Percentiles rank a stretch among this genome's conserved stretches.
These are phyloP conservation scores for Kokia cookei DNA, from an alignment of 441 rosid species.

Conservation along the genomic window DNA sequence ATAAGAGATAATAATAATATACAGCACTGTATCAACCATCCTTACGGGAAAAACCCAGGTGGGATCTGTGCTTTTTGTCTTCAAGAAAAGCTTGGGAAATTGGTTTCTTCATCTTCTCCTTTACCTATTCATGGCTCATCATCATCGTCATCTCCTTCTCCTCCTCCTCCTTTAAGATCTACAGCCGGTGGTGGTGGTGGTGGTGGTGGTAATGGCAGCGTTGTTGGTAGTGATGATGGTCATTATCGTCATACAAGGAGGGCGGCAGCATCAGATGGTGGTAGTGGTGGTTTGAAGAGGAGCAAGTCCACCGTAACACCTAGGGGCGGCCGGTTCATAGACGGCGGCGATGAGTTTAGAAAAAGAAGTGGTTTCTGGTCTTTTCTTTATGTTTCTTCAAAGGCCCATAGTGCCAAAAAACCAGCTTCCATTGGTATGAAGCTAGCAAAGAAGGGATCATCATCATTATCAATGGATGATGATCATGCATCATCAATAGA, in stretches of 20 bases:
- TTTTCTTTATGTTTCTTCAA: constrained; percentile 49
- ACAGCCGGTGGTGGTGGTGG: neutral
- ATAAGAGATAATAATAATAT: neutral
- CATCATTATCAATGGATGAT: constrained; percentile 36
- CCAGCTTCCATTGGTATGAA: constrained; percentile 19
- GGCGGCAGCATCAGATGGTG: constrained; percentile 4
- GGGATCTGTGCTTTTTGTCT: constrained; percentile 98
- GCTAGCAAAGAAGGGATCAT: constrained; percentile 16
- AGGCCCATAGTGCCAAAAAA: constrained; percentile 27
- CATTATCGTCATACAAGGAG: no score
- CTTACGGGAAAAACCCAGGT: constrained; percentile 67
- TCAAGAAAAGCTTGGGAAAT: constrained; percentile 94
- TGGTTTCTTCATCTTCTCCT: constrained; percentile 79
- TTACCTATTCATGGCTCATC: constrained; percentile 40
- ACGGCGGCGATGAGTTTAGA: constrained; percentile 34
- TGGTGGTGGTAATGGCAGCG: neutral
- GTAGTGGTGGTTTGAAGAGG: constrained; percentile 51
- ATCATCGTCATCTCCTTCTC: constrained; percentile 50
- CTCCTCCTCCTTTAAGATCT: constrained; percentile 81
- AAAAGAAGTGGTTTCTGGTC: constrained; percentile 84
- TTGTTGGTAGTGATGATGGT: neutral
- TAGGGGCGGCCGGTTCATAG: constrained; percentile 30
- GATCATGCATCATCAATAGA: constrained; percentile 45
- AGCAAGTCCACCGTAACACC: constrained; percentile 71
- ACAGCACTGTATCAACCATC: constrained; percentile 28